phyloP scores from a whole-genome alignment of 1,284 basidiomycete species.

The Mycena citricolor region DNA sequence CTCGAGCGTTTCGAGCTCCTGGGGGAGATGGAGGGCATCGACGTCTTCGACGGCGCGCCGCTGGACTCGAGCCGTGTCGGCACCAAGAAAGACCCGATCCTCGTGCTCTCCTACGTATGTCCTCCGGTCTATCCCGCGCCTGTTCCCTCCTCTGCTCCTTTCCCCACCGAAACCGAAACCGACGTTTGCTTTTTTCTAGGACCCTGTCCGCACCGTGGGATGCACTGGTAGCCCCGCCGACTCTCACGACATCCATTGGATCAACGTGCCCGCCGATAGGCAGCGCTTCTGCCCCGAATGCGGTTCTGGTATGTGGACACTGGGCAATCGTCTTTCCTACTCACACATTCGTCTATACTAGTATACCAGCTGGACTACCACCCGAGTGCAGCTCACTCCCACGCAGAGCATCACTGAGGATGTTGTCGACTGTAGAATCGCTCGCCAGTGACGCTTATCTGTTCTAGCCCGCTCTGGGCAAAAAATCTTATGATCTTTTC shows the following conservation, averaged over 20 bases:
- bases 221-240: constrained; percentile 92
- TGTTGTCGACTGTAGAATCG: no score
- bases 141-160: neutral
- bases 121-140: constrained; percentile 10
- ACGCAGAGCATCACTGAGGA: no score
- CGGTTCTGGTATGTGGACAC: constrained; percentile 78
- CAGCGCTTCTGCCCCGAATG: constrained; percentile 87
- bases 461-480: no score
- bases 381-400: no score
- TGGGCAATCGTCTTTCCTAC: neutral
- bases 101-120: constrained; percentile 86
- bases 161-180: no score
- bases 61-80: constrained; percentile 87
- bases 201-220: constrained; percentile 78
- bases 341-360: constrained; percentile 4
- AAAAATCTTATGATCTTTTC: no score
- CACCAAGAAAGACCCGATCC: constrained; percentile 85
- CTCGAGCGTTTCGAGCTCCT: constrained; percentile 93
- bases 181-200: constrained; percentile 45
- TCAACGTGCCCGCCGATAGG: constrained; percentile 65
- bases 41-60: constrained; percentile 89
- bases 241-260: constrained; percentile 89
- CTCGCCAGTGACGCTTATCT: no score
- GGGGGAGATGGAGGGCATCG: constrained; percentile 84
- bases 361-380: constrained; percentile 23